Base-by-base conservation (phyloP, 768 basidiomycete species). In the Exsudoporus frostii region DNA sequence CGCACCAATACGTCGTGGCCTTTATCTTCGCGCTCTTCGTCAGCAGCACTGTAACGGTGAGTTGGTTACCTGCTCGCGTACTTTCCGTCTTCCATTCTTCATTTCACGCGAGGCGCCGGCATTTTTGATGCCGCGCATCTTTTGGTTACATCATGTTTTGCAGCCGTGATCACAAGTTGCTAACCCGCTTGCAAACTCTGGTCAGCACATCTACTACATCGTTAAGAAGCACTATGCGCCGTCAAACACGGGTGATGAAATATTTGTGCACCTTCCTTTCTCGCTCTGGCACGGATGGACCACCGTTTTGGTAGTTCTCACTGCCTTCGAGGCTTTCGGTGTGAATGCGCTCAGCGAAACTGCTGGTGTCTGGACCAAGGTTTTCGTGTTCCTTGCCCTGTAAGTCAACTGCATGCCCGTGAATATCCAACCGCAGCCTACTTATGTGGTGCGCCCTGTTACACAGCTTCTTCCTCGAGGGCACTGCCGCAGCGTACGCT, bases 211-310 rank as follows among this genome's bases (percentile, higher is more conserved):
- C 69, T 97, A 98, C 76, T 98, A 95, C 67, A 75, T 90, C 53
- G 87, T 98, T 66, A 95, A 96, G 80, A 92, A 93, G 72, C 80
- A 84, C 56, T 85, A 93, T 68, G 69, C 78, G 25, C 73, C 90
- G 25, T 78, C 88, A 62, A 80, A 66, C 54, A 59, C 79, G 40
- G 76, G 77, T 20, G 93, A 96, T 57, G 94, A 97, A 71, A 68
- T 95, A 57, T 94, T 96, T 56, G 79, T 98, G 40, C 94, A 98
- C 70, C 84, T 97, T 17, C 97, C 97, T 3, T 98, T 98, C 81
- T 94, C 90, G 2, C 84, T 98, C 44, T 97, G 89, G 73, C 93
- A 97, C 64, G 95, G 93, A 34, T 92, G 90, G 90, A 89, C 86
- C 11, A 91, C 90, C 49, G 84, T 93, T 54, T 81, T 91, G 48